phyloP scores from a whole-genome alignment of 495 filamentous ascomycete genomes.

The Aspergillus biplanus region DNA sequence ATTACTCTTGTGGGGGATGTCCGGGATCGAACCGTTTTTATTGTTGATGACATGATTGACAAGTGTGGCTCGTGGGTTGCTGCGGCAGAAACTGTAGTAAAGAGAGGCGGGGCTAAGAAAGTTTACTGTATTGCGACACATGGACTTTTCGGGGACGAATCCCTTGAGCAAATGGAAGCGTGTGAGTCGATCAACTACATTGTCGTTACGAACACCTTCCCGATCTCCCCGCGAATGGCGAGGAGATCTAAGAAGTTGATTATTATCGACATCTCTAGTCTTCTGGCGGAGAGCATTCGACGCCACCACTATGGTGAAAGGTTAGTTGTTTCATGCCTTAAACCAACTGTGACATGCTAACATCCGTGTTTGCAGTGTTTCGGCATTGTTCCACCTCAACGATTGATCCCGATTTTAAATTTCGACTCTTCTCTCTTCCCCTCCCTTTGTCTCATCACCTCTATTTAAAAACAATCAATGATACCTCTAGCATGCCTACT shows the following conservation, averaged over 20 bases:
- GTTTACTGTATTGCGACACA: constrained; percentile 99
- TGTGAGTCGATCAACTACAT: constrained; percentile 93
- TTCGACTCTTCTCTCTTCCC: background rate
- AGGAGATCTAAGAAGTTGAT: constrained; percentile 79
- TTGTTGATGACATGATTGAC: constrained; percentile 99
- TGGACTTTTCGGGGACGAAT: constrained; percentile 88
- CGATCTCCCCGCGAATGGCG: constrained; percentile 73
- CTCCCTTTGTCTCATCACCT: background rate
- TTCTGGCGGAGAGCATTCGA: constrained; percentile 89
- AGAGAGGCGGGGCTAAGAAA: constrained; percentile 86
- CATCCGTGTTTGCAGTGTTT: constrained; percentile 62
- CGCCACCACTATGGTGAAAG: constrained; percentile 89
- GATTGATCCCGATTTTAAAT: constrained; percentile 32
- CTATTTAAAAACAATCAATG: background rate
- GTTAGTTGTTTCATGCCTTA: constrained; percentile 36
- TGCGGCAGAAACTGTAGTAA: constrained; percentile 95
- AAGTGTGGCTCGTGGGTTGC: constrained; percentile 96
- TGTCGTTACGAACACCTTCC: constrained; percentile 96
- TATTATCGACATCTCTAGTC: constrained; percentile 81
- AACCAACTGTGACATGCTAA: constrained; percentile 29
- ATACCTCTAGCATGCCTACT: constrained; percentile 12
- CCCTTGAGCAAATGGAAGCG: constrained; percentile 84
- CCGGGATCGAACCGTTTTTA: constrained; percentile 79
- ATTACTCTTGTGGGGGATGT: constrained; percentile 97
- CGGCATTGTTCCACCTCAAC: constrained; percentile 74